Evolutionary conservation across 139 green algal species (phyloP).

Genomic region (Gonium pectorale): DNA sequence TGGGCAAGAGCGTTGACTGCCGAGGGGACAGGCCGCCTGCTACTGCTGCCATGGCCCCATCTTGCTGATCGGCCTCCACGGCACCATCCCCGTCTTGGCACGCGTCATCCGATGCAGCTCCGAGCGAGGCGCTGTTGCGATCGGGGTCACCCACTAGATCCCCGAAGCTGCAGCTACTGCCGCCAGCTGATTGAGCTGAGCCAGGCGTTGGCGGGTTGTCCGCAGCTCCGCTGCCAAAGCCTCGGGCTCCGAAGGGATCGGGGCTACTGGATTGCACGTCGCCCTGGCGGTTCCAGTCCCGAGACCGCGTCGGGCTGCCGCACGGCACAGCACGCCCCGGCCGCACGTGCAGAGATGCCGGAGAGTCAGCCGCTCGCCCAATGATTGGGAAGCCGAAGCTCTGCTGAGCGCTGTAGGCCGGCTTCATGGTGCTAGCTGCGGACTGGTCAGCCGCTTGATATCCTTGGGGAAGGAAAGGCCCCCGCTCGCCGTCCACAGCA

Average conservation of each 20-base stretch:
- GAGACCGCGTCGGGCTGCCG: not conserved
- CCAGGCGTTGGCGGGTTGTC: not conserved
- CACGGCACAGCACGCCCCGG: not conserved
- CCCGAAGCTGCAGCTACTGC: constrained; percentile 40
- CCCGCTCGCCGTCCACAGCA: not conserved
- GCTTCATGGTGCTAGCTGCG: not conserved
- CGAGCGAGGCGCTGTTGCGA: too few relatives aligned
- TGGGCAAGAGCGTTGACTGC: not conserved
- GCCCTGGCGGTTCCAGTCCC: too few relatives aligned
- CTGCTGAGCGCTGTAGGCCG: not conserved
- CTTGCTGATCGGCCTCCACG: not conserved
- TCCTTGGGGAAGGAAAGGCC: not conserved
- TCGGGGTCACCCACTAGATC: not conserved
- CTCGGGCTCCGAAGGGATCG: not conserved
- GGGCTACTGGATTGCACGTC: not conserved
- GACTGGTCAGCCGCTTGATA: not conserved
- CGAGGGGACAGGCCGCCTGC: not conserved
- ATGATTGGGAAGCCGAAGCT: constrained; percentile 26
- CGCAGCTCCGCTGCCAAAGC: not conserved
- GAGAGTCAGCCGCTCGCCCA: not conserved
- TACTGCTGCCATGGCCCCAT: not conserved
- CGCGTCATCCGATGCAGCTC: too few relatives aligned
- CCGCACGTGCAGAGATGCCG: not conserved
- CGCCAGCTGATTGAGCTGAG: constrained; percentile 6
- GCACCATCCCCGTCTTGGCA: too few relatives aligned